Evolutionary conservation across 768 basidiomycete genomes (phyloP), one percentile per base, ranked within the genome.

Genomic region (Hygrocybe punicea): DNA sequence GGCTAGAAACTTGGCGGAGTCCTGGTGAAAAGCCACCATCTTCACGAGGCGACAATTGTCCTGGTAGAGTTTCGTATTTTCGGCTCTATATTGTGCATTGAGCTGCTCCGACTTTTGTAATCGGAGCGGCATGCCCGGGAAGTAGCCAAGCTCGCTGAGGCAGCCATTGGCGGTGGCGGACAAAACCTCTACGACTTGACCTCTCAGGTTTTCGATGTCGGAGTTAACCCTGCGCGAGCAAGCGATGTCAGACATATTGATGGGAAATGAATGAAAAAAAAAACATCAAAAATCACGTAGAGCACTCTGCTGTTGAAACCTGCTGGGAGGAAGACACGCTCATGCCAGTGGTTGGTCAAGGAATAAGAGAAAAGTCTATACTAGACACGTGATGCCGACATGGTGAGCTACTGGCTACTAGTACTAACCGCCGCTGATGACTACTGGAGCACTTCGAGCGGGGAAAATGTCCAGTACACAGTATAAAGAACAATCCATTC

Each of bases 91-190:
- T 24, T 64, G 56, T 9, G 55, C 53, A 51, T 71, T 71, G 49
- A 65, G 65, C 6, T 60, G 58, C 50, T 78, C 72, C 33, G 76
- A 57, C 11, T 73, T 65, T 29, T 68, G 68, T 33, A 82, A 49
- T 34, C 67, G 76, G 46, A 70, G 71, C 4, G 71, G 53, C 57
- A 81, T 71, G 6, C 74, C 71, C 17, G 79, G 75, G 59, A 70
- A 71, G 64, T 80, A 80, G 11, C 80, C 80, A 23, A 79, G 71
- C 58, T 81, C 81, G 4, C 70, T 62, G 21, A 80, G 69, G 60
- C 76, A 81, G 11, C 74, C 74, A 66, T 77, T 80, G 11, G 76
- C 78, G 8, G 75, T 79, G 11, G 52, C 62, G 0, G 81, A 62
- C 16, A 83, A 67, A 35, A 81, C 75, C 56, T 79, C 73, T 44